phyloP scores from a whole-genome alignment of 371 early-diverging fungal genomes.

The Lichtheimia ramosa region DNA sequence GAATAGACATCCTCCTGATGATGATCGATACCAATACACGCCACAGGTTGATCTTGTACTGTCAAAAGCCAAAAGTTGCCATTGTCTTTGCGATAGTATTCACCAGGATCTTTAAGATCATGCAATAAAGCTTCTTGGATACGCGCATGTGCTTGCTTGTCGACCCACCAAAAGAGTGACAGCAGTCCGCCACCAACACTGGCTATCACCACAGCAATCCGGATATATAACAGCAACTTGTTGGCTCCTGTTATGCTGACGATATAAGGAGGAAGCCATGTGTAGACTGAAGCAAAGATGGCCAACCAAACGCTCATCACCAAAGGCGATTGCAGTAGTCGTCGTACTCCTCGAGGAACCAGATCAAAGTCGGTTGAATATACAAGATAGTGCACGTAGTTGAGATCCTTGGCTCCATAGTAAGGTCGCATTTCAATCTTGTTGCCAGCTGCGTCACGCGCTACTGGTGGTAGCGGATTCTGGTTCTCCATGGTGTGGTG shows the following conservation, averaged over 20 bases:
- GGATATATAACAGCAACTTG: constrained; percentile 13
- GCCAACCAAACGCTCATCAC: constrained; percentile 22
- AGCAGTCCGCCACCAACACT: constrained; percentile 26
- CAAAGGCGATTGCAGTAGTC: constrained; percentile 29
- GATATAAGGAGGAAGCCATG: constrained; percentile 15
- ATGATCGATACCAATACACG: constrained; percentile 46
- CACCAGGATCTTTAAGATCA: constrained; percentile 39
- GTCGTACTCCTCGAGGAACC: constrained; percentile 35
- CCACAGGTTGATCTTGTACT: constrained; percentile 39
- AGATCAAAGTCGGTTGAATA: constrained; percentile 45
- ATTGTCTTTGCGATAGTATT: constrained; percentile 33
- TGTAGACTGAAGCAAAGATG: constrained; percentile 16
- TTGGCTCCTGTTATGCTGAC: constrained; percentile 16
- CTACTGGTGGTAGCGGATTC: constrained; percentile 4
- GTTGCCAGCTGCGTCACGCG: constrained; percentile 13
- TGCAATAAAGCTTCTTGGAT: constrained; percentile 39
- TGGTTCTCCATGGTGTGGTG: too few relatives aligned
- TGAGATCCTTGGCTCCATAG: constrained; percentile 38
- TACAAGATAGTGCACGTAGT: constrained; percentile 43
- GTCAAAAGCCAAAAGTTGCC: constrained; percentile 55
- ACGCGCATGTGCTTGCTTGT: constrained; percentile 29
- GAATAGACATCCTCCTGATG: constrained; percentile 15
- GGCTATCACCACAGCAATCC: constrained; percentile 21
- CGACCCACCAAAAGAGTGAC: constrained; percentile 34
- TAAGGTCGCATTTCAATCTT: constrained; percentile 42